Base-by-base conservation (phyloP, 805 yeast species). In the Ogataea thermomethanolica region DNA sequence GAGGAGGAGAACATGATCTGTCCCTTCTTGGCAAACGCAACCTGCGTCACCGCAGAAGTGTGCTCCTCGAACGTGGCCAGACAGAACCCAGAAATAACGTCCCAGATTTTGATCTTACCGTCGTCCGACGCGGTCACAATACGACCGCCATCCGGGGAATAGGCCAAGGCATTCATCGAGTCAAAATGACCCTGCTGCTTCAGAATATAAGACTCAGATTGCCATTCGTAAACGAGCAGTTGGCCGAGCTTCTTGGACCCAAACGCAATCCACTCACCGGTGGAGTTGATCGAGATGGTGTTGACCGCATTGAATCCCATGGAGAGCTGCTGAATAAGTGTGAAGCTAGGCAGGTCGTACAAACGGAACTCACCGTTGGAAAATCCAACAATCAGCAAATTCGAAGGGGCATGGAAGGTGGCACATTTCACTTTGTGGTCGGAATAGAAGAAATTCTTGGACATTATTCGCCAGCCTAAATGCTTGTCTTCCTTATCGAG, bases 131-230 rank as follows among this genome's bases (percentile, higher is more conserved):
- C 97, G 1, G 98, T 91, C 4, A 91, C 93, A 4, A 91, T 73
- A 53, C 88, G 74, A 2, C 95, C 76, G 1, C 98, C 99, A 67
- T 93, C 99, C 0, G 97, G 96, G 0, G 97, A 87, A 55, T 93
- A 93, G 25, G 84, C 78, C 32, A 93, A 59, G 11, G 88, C 73
- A 56, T 88, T 91, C 61, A 89, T 77, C 0, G 96, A 71, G 61
- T 93, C 99, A 57, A 86, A 91, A 64, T 93, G 99, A 17, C 98
- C 97, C 64, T 93, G 99, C 60, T 93, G 99, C 59, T 91, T 90
- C 49, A 93, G 69, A 33, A 93, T 84, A 58, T 91, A 93, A 0
- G 96, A 86, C 61, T 93, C 99, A 4, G 95, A 85, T 66, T 93
- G 96, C 99, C 99, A 93, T 70, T 93, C 99, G 70, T 95, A 93